Conservation (phyloP, 2,329 filamentous ascomycete genomes). For the Cytospora schulzeri region DNA sequence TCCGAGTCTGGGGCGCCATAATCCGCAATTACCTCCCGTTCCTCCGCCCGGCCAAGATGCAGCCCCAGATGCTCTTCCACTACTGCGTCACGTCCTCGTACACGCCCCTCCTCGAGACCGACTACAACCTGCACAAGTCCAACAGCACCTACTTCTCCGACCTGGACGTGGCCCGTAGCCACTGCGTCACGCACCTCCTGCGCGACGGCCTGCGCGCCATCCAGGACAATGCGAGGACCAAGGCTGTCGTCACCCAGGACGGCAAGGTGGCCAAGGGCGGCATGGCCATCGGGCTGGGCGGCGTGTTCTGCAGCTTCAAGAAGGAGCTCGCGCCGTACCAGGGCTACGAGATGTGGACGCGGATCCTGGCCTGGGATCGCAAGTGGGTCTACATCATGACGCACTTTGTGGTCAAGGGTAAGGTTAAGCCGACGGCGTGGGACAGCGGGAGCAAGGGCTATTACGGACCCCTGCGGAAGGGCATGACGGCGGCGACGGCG, state of each 20-base stretch:
- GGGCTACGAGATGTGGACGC: conserved; percentile 72
- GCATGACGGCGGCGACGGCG: conserved; percentile 44
- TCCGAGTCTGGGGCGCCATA: conserved; percentile 41
- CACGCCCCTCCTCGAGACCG: conserved; percentile 40
- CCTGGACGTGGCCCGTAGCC: conserved; percentile 79
- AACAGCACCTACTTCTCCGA: conserved; percentile 80
- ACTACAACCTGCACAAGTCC: conserved; percentile 46
- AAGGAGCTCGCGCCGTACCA: conserved; percentile 71
- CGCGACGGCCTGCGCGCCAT: conserved; percentile 58
- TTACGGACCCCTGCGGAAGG: conserved; percentile 31
- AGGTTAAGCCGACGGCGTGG: conserved; percentile 57
- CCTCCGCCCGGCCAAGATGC: conserved; percentile 28
- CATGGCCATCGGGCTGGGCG: conserved; percentile 69
- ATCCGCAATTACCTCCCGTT: conserved; percentile 36
- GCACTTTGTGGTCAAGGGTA: conserved; percentile 68
- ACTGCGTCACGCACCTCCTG: conserved; percentile 72
- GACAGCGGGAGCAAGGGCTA: conserved; percentile 50
- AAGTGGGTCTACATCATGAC: conserved; percentile 81
- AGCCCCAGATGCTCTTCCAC: conserved; percentile 40
- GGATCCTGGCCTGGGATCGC: conserved; percentile 73
- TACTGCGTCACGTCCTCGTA: conserved; percentile 37
- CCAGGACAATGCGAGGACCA: conserved; percentile 50
- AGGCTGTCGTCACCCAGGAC: conserved; percentile 54
- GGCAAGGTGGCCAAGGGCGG: conserved; percentile 53
- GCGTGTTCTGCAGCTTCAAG: conserved; percentile 74